phyloP scores from a whole-genome alignment of 257 asterid genomes.

The Striga asiatica region DNA sequence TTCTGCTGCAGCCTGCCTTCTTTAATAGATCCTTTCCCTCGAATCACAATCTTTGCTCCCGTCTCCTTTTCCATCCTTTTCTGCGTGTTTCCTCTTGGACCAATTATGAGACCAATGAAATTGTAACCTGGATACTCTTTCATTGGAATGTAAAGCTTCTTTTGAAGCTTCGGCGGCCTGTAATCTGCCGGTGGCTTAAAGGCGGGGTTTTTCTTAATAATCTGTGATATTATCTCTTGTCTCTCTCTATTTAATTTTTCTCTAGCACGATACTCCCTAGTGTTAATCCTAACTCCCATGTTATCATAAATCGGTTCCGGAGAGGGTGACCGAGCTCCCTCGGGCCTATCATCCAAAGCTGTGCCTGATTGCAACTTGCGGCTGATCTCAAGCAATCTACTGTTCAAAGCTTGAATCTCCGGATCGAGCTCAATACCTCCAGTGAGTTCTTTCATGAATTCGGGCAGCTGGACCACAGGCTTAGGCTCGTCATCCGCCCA shows the following conservation, averaged over 20 bases:
- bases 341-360: conserved; percentile 37
- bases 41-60: conserved; percentile 86
- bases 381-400: conserved; percentile 1
- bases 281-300: conserved; percentile 4
- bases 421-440: conserved; percentile 5
- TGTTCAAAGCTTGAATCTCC: neutral
- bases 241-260: conserved; percentile 20
- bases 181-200: conserved; percentile 97
- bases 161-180: conserved; percentile 90
- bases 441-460: neutral
- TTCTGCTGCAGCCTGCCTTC: conserved; percentile 93
- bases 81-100: conserved; percentile 95
- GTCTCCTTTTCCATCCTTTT: conserved; percentile 96
- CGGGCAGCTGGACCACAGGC: conserved; percentile 30
- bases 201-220: conserved; percentile 82
- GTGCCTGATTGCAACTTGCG: conserved; percentile 65
- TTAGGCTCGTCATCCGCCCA: conserved; percentile 7
- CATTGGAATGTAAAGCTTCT: conserved; percentile 88
- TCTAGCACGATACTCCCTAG: conserved; percentile 80
- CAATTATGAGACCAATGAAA: conserved; percentile 83
- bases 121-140: conserved; percentile 93
- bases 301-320: neutral
- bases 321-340: neutral
- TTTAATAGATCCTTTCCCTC: conserved; percentile 92
- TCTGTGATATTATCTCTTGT: conserved; percentile 39